Conservation (phyloP, 805 yeast species). For the Wickerhamiella australiensis region DNA sequence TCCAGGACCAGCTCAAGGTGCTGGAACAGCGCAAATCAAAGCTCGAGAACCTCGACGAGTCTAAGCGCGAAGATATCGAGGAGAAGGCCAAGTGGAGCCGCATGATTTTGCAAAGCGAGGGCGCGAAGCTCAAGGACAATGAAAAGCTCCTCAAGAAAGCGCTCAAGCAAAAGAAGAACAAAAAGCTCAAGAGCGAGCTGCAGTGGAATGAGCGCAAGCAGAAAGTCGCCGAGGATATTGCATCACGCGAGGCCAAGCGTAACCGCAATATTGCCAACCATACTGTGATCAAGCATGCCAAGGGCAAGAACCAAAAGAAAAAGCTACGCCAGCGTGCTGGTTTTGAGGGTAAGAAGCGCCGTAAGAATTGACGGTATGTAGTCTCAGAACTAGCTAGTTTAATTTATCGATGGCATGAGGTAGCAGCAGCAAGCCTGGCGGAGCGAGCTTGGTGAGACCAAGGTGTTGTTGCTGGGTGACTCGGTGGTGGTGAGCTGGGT, state of each 20-base stretch:
- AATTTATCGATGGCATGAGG: neutral
- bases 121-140: conserved; percentile 76
- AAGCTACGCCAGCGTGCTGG: conserved; percentile 63
- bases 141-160: conserved; percentile 80
- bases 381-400: neutral
- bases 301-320: conserved; percentile 58
- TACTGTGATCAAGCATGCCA: conserved; percentile 35
- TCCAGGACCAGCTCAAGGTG: conserved; percentile 73
- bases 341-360: conserved; percentile 51
- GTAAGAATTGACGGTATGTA: neutral
- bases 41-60: conserved; percentile 47
- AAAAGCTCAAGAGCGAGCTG: conserved; percentile 71
- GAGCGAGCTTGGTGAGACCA: too few species aligned
- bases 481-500: too few species aligned
- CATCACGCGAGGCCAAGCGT: conserved; percentile 71
- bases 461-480: too few species aligned
- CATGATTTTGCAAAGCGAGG: conserved; percentile 78
- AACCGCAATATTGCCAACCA: conserved; percentile 57
- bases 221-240: conserved; percentile 59
- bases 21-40: conserved; percentile 63
- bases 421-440: too few species aligned
- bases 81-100: conserved; percentile 78
- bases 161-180: conserved; percentile 66
- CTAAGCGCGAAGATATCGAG: conserved; percentile 42
- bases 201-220: conserved; percentile 91